phyloP scores from a whole-genome alignment of 2,329 filamentous ascomycete species.

The Fusarium anguioides region DNA sequence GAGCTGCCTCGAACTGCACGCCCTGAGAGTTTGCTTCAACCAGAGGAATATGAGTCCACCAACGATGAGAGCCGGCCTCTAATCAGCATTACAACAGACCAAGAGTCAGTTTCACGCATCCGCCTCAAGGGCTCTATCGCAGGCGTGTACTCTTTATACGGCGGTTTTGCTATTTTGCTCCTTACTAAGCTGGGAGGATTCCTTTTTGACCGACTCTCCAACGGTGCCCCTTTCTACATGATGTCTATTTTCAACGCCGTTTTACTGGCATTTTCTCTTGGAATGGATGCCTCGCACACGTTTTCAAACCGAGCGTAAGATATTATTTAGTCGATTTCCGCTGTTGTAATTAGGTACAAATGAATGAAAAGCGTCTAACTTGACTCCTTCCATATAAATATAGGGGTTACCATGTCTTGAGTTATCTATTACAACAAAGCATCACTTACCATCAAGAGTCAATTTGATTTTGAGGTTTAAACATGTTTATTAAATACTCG shows the following conservation, averaged over 20 bases:
- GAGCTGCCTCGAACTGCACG: constrained; percentile 51
- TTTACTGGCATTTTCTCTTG: constrained; percentile 68
- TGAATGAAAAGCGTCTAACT: constrained; percentile 33
- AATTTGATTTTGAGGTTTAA: neutral
- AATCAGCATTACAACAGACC: constrained; percentile 48
- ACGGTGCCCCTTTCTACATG: constrained; percentile 90
- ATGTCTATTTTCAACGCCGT: constrained; percentile 89
- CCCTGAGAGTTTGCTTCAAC: constrained; percentile 45
- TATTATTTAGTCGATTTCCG: neutral
- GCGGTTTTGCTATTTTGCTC: constrained; percentile 88
- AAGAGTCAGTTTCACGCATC: constrained; percentile 59
- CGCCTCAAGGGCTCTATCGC: constrained; percentile 92
- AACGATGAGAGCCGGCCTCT: constrained; percentile 55
- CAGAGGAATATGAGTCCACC: constrained; percentile 54
- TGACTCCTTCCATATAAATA: neutral
- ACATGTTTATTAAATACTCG: neutral
- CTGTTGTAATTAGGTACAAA: constrained; percentile 19
- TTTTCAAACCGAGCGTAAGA: constrained; percentile 45
- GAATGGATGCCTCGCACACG: constrained; percentile 60
- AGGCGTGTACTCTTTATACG: constrained; percentile 91
- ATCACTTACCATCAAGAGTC: neutral
- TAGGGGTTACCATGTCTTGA: neutral
- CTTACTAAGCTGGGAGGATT: constrained; percentile 91
- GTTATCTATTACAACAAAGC: neutral
- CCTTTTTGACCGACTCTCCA: constrained; percentile 80